Evolutionary conservation across 73 alveolate genomes (phyloP).

Genomic region (Tetrahymena elliotti): DNA sequence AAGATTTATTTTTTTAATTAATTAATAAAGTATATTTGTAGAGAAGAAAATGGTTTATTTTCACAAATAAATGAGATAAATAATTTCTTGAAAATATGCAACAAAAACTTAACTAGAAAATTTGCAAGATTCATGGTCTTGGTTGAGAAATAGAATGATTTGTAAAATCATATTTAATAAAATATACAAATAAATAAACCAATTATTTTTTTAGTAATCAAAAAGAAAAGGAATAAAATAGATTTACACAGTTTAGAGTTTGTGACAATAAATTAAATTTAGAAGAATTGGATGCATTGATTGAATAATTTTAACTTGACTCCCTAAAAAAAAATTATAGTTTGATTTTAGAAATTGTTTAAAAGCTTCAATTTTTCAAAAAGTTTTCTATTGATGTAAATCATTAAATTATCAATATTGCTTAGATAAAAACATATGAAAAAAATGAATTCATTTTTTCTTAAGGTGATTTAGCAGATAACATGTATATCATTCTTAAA

Average conservation of each 20-base stretch:
- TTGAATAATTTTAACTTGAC: neutral
- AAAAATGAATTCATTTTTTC: neutral
- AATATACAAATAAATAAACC: too few relatives aligned
- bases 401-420: neutral
- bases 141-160: neutral
- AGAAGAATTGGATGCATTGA: neutral
- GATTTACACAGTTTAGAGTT: neutral
- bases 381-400: neutral
- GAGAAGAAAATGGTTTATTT: neutral
- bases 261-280: neutral
- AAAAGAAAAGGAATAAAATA: neutral
- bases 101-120: neutral
- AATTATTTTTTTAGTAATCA: neutral
- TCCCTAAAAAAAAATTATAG: neutral
- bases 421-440: neutral
- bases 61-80: neutral
- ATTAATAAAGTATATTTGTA: neutral
- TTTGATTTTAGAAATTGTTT: neutral
- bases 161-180: neutral
- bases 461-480: neutral
- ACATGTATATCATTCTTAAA: neutral
- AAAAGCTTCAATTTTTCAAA: neutral
- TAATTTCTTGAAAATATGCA: neutral
- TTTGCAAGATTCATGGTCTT: neutral
- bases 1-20: neutral